phyloP scores from a whole-genome alignment of 805 yeast genomes.

The Yarrowia hollandica region DNA sequence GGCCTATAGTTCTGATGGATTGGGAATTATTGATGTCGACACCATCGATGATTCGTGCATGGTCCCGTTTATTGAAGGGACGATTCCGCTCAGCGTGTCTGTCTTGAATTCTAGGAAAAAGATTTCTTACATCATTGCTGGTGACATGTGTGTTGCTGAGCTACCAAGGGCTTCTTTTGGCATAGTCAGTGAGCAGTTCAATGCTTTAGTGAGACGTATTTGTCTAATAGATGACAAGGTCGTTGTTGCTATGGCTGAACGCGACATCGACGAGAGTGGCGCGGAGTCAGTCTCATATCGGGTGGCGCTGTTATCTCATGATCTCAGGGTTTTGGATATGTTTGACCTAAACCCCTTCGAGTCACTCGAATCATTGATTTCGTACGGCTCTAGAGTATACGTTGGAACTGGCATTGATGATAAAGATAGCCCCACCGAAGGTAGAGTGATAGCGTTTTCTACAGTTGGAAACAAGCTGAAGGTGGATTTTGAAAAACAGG shows the following conservation, averaged over 20 bases:
- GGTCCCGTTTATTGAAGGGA: constrained; percentile 11
- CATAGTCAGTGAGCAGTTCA: constrained; percentile 15
- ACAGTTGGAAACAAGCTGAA: not conserved
- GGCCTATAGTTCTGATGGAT: constrained; percentile 4
- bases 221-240: not conserved
- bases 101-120: not conserved
- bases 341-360: constrained; percentile 5
- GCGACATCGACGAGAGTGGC: constrained; percentile 1
- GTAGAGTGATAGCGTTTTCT: not conserved
- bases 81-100: constrained; percentile 14
- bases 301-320: not conserved
- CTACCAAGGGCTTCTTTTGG: not conserved
- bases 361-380: constrained; percentile 8
- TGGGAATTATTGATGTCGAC: not conserved
- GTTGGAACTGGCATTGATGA: constrained; percentile 20
- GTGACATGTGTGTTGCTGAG: constrained; percentile 4
- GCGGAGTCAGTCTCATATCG: constrained; percentile 3
- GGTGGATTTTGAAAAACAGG: not conserved
- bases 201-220: constrained; percentile 14
- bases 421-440: constrained; percentile 14
- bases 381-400: not conserved
- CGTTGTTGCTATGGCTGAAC: constrained; percentile 19
- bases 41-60: not conserved
- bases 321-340: constrained; percentile 11
- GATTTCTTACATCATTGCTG: constrained; percentile 7